Evolutionary conservation across 306 rosid species (phyloP), one percentile per base, ranked within the genome.

Genomic region (Medicago arabica): DNA sequence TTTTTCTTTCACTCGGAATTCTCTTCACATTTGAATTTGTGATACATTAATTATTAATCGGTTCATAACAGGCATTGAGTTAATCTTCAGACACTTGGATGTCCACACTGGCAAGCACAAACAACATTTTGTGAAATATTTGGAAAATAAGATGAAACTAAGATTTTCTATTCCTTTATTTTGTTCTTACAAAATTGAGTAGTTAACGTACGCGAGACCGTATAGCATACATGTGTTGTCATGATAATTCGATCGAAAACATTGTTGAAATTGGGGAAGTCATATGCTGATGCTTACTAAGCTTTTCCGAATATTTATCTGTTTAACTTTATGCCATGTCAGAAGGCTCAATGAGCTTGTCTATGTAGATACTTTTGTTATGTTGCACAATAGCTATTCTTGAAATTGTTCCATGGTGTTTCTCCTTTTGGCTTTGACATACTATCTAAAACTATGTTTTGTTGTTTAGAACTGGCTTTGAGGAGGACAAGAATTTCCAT

Each of bases 401-500:
- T 50, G 15, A 46, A 36, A 62, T 49, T 64, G n/a, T 47, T 17
- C 14, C 17, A n/a, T 28, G 47, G 64, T 81, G 16, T 59, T 54
- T 61, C 31, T 39, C 47, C 25, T 68, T 74, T 50, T 77, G 72
- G 53, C 49, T 71, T 71, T 75, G 47, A 66, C 54, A 66, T 75
- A 69, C 60, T 76, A 72, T 84, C 74, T 87, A 80, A 83, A 79
- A 60, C 65, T 36, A 17, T 72, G 65, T 79, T 74, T 83, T 85
- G 80, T 81, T 86, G 77, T 59, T 59, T 89, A 95, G 98, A 87
- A 95, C 98, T 89, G 98, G 98, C 75, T 95, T 95, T 82, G 98
- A 95, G 85, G 98, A 95, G 92, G 98, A 95, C 96, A 95, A 95
- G 91, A 90, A 92, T 86, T 95, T 95, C 83, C 93, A 95, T 64